These are phyloP conservation scores for Lactarius deliciosus DNA, from an alignment of 768 basidiomycete species.

Conservation along the genomic window DNA sequence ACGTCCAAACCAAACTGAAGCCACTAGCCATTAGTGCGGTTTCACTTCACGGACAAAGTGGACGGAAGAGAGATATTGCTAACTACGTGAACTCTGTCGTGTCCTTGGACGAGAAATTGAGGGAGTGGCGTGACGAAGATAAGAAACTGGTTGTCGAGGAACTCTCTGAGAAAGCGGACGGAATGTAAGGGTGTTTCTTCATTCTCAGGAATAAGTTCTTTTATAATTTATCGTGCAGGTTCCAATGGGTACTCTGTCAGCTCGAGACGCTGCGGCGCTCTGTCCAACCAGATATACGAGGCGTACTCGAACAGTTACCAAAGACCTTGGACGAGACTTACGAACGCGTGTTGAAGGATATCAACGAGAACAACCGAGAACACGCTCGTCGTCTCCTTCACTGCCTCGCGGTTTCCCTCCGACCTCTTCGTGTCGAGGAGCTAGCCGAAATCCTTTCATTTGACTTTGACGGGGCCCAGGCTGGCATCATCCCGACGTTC, in stretches of 20 bases:
- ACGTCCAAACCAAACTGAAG: conserved; percentile 6
- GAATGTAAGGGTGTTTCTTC: background rate
- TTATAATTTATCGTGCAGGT: background rate
- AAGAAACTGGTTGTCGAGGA: background rate
- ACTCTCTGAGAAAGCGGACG: background rate
- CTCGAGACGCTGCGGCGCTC: background rate
- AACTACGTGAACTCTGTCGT: conserved; percentile 7
- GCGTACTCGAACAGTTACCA: background rate
- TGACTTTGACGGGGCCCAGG: background rate
- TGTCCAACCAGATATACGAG: background rate
- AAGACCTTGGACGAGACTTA: background rate
- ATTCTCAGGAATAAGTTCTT: background rate
- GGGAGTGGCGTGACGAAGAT: background rate
- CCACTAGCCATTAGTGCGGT: background rate
- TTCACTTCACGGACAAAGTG: background rate
- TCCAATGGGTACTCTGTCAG: background rate
- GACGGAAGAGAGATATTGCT: background rate
- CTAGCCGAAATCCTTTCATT: conserved; percentile 3
- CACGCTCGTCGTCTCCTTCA: background rate
- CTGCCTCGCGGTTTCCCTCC: conserved; percentile 3
- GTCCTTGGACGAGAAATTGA: background rate
- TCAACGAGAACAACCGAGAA: background rate
- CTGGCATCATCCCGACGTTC: background rate
- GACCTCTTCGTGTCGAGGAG: conserved; percentile 2
- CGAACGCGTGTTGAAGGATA: background rate